Percentiles rank a stretch among this genome's conserved stretches.
Conservation (phyloP, 2,329 filamentous ascomycete species). For the Sporothrix globosa region DNA sequence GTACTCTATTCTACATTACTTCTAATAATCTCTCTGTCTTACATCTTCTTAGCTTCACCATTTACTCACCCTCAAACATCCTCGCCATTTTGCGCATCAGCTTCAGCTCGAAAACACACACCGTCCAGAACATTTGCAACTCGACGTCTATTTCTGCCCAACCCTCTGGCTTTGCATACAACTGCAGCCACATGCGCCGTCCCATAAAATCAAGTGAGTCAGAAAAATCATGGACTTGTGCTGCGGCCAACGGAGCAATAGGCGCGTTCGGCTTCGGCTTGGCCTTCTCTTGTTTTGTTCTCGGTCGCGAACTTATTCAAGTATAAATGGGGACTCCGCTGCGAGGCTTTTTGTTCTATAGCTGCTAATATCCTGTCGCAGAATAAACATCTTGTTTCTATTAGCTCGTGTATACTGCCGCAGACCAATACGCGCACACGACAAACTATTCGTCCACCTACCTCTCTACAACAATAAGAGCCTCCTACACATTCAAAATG, state of each 20-base stretch:
- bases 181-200: slow-evolving; percentile 31
- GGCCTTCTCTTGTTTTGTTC: background rate
- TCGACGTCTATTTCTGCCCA: slow-evolving; percentile 26
- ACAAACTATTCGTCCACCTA: slow-evolving; percentile 6
- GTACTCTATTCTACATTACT: slow-evolving; percentile 25
- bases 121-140: background rate
- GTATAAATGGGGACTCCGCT: slow-evolving; percentile 11
- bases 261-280: background rate
- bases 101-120: background rate
- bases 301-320: background rate
- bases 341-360: background rate
- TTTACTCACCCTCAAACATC: background rate
- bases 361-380: background rate
- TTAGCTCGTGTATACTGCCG: slow-evolving; percentile 13
- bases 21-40: slow-evolving; percentile 24
- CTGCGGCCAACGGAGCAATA: slow-evolving; percentile 27
- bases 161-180: slow-evolving; percentile 21
- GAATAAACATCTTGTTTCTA: background rate
- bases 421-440: slow-evolving; percentile 21
- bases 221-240: slow-evolving; percentile 13
- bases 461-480: background rate
- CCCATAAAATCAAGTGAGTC: slow-evolving; percentile 31
- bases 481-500: slow-evolving; percentile 40
- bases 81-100: background rate
- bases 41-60: background rate